A percentile compares a stretch with the other conserved stretches of the same genome.
These are phyloP conservation scores for Magnaporthiopsis rhizophila DNA, from an alignment of 2,329 filamentous ascomycete species.

Conservation along the genomic window DNA sequence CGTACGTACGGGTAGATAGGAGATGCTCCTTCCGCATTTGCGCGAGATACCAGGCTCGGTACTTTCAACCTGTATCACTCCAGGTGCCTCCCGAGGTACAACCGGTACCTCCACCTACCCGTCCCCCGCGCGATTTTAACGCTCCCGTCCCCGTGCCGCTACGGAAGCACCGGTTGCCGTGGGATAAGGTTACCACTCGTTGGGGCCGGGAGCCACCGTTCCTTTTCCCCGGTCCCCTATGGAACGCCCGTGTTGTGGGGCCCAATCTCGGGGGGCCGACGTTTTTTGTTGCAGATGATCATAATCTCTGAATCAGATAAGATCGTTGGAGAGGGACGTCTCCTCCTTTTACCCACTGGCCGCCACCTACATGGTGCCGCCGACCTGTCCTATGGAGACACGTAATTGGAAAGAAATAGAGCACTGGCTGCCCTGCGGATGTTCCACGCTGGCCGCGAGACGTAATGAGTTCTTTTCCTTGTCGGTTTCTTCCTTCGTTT, in stretches of 20 bases:
- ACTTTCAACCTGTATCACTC: not conserved
- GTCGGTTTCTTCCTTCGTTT: too few relatives aligned
- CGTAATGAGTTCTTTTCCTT: too few relatives aligned
- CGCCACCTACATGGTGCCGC: too few relatives aligned
- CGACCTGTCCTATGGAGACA: too few relatives aligned
- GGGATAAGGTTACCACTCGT: not conserved
- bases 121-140: not conserved
- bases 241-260: not conserved
- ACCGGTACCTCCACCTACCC: too few relatives aligned
- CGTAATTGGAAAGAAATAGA: too few relatives aligned
- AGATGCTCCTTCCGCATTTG: not conserved
- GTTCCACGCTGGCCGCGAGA: too few relatives aligned
- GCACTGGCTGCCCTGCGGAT: too few relatives aligned
- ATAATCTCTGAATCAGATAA: slow-evolving; percentile 11
- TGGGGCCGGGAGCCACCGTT: not conserved
- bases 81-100: too few relatives aligned
- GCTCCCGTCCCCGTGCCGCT: too few relatives aligned
- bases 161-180: not conserved
- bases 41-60: not conserved
- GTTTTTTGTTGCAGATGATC: not conserved
- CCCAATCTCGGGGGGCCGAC: not conserved
- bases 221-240: not conserved
- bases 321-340: not conserved
- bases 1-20: not conserved
- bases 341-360: too few relatives aligned